phyloP scores from a whole-genome alignment of 768 basidiomycete genomes.

The Kwoniella bestiolae region DNA sequence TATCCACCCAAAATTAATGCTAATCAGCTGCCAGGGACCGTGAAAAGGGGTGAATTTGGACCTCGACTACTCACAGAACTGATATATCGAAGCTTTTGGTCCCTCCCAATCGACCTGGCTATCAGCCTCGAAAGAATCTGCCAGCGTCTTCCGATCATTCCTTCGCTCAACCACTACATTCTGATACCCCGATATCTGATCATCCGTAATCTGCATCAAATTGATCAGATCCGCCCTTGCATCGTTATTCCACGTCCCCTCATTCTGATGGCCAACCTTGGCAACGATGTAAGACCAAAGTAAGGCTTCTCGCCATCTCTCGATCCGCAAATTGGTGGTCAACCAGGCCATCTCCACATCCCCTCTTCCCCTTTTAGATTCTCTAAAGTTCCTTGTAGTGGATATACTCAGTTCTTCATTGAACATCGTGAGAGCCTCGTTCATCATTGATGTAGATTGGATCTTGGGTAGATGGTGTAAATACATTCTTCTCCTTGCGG shows the following conservation, averaged over 20 bases:
- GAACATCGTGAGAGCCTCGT: slow-evolving; percentile 53
- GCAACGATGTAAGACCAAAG: slow-evolving; percentile 54
- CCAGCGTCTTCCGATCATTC: slow-evolving; percentile 33
- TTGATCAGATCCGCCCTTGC: slow-evolving; percentile 34
- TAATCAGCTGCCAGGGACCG: not conserved
- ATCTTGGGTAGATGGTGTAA: slow-evolving; percentile 52
- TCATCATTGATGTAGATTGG: slow-evolving; percentile 29
- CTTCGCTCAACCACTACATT: slow-evolving; percentile 3
- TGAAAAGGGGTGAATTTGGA: too few species aligned
- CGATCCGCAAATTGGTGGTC: slow-evolving; percentile 45
- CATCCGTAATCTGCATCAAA: slow-evolving; percentile 27
- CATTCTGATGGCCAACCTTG: slow-evolving; percentile 34
- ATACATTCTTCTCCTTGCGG: slow-evolving; percentile 40
- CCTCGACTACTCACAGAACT: slow-evolving; percentile 38
- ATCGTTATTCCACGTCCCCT: slow-evolving; percentile 39
- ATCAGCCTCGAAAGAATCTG: slow-evolving; percentile 27
- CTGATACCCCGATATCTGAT: slow-evolving; percentile 7
- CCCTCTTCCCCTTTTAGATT: slow-evolving; percentile 32
- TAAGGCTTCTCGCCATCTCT: slow-evolving; percentile 55
- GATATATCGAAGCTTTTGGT: slow-evolving; percentile 37
- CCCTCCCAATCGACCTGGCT: slow-evolving; percentile 33
- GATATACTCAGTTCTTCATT: slow-evolving; percentile 36
- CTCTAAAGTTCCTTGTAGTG: slow-evolving; percentile 47
- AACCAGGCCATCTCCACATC: slow-evolving; percentile 54
- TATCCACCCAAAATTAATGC: slow-evolving; percentile 4